Base-by-base conservation (phyloP, 2,329 filamentous ascomycete genomes). In the Microdochium bolleyi region DNA sequence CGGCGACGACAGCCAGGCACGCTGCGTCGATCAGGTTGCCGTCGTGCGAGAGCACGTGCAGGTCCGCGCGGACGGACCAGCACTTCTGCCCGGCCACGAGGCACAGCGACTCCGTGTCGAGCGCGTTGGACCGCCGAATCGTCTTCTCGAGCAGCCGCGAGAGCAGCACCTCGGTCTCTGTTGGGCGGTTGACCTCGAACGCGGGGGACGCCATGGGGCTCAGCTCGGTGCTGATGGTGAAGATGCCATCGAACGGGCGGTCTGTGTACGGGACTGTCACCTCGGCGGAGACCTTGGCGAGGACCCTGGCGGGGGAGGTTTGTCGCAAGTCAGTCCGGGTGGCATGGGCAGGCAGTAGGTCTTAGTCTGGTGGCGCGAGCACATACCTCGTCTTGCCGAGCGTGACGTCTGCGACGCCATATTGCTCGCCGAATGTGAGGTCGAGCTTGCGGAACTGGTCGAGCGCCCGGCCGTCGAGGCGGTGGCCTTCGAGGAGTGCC, bases 21-120 rank as follows among this genome's bases (percentile, higher is more conserved):
- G 88, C 82, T 2, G 87, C 85, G 69, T 97, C 92, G 34, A 94
- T 83, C 44, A 99, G 77, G 61, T 92, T 92, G 51, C 94, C 94
- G 67, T 97, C 92, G 66, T 92, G 89, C 50, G 90, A 87, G 48
- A 97, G 79, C 49, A 97, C 84, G 70, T 99, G 94, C 22, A 97
- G 82, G 67, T 97, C 92, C 21, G 89, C 92, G 54, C 92, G 85
- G 57, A 99, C 79, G 55, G 87, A 87, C 84, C 94, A 99, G 74
- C 89, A 94, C 70, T 95, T 96, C 55, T 88, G 79, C 8, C 89
- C 92, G 11, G 94, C 91, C 25, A 96, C 78, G 22, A 99, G 89
- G 69, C 94, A 99, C 48, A 99, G 80, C 3, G 92, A 96, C 71
- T 99, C 94, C 32, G 92, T 96, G 68, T 97, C 92, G 41, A 99